These are phyloP conservation scores for Sanghuangporus sanghuang DNA, from an alignment of 1,284 basidiomycete genomes.

Conservation along the genomic window DNA sequence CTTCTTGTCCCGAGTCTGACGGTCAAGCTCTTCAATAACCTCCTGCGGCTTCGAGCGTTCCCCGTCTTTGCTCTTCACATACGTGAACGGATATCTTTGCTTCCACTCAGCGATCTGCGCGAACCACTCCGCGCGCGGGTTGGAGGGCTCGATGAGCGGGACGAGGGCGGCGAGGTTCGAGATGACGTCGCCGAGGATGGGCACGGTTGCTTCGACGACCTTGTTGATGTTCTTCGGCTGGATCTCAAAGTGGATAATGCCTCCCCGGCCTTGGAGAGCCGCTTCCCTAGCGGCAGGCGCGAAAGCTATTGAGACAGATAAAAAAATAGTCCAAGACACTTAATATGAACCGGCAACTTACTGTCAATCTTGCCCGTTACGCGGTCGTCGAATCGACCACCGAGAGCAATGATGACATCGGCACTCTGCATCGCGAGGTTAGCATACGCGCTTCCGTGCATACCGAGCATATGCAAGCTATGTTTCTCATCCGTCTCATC, in stretches of 20 bases:
- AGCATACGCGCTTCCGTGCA: slow-evolving; percentile 98
- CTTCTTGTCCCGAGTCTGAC: slow-evolving; percentile 70
- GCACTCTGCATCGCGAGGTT: slow-evolving; percentile 97
- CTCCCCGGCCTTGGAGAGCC: slow-evolving; percentile 81
- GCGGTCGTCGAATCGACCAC: slow-evolving; percentile 96
- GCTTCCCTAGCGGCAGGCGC: slow-evolving; percentile 89
- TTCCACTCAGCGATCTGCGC: slow-evolving; percentile 84
- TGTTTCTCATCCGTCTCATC: slow-evolving; percentile 86
- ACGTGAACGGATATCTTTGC: slow-evolving; percentile 86
- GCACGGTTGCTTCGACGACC: slow-evolving; percentile 92
- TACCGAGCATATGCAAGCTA: slow-evolving; percentile 96
- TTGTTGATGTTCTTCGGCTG: slow-evolving; percentile 99
- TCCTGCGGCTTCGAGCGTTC: slow-evolving; percentile 93
- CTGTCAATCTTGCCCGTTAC: slow-evolving; percentile 89
- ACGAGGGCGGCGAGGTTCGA: slow-evolving; percentile 80
- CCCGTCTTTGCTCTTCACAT: slow-evolving; percentile 59
- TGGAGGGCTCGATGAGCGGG: slow-evolving; percentile 62
- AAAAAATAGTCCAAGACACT: not conserved
- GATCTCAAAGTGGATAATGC: slow-evolving; percentile 99
- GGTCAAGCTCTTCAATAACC: slow-evolving; percentile 89
- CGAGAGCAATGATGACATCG: slow-evolving; percentile 96
- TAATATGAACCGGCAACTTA: slow-evolving; percentile 24
- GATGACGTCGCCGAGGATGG: slow-evolving; percentile 91
- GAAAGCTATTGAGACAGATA: slow-evolving; percentile 44
- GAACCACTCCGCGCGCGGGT: slow-evolving; percentile 77